phyloP scores from a whole-genome alignment of 257 asterid genomes.

The Solanum appendiculatum region DNA sequence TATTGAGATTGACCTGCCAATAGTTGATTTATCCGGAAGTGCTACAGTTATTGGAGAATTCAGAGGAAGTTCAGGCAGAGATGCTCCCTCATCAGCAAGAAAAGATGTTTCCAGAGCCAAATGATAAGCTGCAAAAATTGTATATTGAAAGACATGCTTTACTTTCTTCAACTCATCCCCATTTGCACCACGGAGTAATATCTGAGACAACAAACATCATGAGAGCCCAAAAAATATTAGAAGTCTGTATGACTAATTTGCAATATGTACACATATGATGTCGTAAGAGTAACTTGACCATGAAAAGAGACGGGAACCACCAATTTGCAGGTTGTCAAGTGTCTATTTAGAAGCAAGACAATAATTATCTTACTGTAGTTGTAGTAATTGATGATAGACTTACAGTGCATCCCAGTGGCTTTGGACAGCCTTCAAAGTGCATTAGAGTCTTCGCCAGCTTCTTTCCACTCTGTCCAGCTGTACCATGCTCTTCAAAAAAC shows the following conservation, averaged over 20 bases:
- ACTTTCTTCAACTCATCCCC: slow-evolving; percentile 89
- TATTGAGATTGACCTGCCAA: slow-evolving; percentile 69
- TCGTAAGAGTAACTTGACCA: background rate
- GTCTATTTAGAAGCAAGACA: background rate
- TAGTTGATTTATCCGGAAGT: slow-evolving; percentile 59
- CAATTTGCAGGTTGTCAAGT: background rate
- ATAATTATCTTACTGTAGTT: background rate
- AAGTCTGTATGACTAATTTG: background rate
- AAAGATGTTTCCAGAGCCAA: slow-evolving; percentile 93
- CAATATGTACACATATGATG: background rate
- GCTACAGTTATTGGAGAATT: slow-evolving; percentile 69
- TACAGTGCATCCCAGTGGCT: slow-evolving; percentile 95
- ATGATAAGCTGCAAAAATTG: slow-evolving; percentile 96
- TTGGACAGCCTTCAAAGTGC: slow-evolving; percentile 97
- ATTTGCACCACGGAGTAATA: slow-evolving; percentile 83
- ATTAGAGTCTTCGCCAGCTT: slow-evolving; percentile 79
- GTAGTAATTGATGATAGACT: slow-evolving; percentile 15
- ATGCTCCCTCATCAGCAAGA: slow-evolving; percentile 98
- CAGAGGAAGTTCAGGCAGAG: slow-evolving; percentile 68
- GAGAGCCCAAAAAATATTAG: background rate
- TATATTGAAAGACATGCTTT: slow-evolving; percentile 86
- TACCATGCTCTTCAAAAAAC: slow-evolving; percentile 64
- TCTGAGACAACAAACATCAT: slow-evolving; percentile 34
- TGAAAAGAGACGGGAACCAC: background rate
- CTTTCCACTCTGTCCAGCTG: slow-evolving; percentile 69